Evolutionary conservation across 441 rosid species (phyloP).

Genomic region (Breynia disticha): DNA sequence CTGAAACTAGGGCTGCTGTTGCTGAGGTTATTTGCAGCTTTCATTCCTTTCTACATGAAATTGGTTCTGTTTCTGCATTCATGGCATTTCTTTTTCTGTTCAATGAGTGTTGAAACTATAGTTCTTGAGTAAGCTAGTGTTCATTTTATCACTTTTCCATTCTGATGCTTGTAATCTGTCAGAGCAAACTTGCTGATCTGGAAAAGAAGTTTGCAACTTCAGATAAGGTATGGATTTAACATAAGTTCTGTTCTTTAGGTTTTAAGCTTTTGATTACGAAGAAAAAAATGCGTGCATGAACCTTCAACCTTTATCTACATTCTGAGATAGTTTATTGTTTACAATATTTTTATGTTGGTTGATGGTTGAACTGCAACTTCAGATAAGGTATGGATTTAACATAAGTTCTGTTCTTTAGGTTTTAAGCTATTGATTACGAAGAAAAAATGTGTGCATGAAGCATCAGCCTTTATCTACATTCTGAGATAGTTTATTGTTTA

Average conservation of each 20-base stretch:
- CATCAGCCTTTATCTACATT: too few species aligned
- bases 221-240: constrained; percentile 48
- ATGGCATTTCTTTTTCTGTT: neutral
- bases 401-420: neutral
- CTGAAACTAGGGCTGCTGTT: constrained; percentile 82
- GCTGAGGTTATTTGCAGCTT: constrained; percentile 53
- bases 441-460: neutral
- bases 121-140: neutral
- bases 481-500: too few species aligned
- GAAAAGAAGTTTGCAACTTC: constrained; percentile 53
- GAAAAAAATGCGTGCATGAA: neutral
- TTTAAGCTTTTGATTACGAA: neutral
- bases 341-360: too few species aligned
- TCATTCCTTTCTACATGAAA: neutral
- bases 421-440: neutral
- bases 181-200: constrained; percentile 74
- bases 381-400: constrained; percentile 48
- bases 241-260: neutral
- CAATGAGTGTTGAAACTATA: neutral
- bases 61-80: neutral
- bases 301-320: too few species aligned
- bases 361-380: too few species aligned
- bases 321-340: too few species aligned
- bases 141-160: constrained; percentile 10
- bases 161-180: constrained; percentile 15